Percentiles rank a stretch among this genome's conserved stretches.
These are phyloP conservation scores for Gonapodya prolifera DNA, from an alignment of 192 early-diverging fungal genomes.

Conservation along the genomic window DNA sequence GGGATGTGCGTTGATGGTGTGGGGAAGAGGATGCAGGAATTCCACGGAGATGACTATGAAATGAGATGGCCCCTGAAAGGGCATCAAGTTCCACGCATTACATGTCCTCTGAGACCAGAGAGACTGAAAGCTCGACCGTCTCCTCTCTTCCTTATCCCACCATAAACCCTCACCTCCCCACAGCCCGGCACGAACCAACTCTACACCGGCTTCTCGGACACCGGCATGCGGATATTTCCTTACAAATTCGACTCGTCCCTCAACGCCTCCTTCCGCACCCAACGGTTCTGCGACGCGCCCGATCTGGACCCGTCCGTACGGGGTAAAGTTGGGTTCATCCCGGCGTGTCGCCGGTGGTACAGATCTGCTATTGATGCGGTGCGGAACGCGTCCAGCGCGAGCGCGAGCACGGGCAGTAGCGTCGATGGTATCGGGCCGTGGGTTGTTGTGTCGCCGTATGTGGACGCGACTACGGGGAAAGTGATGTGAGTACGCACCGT, in stretches of 20 bases:
- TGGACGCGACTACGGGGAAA: neutral
- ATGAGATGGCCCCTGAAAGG: neutral
- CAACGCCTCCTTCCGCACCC: neutral
- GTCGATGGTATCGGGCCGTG: neutral
- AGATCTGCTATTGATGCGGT: neutral
- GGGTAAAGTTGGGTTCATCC: neutral
- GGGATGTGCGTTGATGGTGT: neutral
- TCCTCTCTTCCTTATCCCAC: neutral
- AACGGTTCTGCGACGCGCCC: neutral
- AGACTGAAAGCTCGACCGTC: neutral
- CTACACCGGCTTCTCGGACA: neutral
- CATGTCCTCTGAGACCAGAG: neutral
- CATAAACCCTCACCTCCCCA: neutral
- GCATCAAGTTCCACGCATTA: neutral
- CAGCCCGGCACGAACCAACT: neutral
- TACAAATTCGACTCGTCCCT: neutral
- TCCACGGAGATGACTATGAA: neutral
- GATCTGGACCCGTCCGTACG: neutral
- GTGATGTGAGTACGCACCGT: neutral
- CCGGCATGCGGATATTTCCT: neutral
- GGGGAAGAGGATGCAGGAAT: neutral
- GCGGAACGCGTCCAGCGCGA: neutral
- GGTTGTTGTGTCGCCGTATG: neutral
- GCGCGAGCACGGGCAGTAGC: neutral
- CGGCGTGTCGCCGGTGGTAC: neutral